phyloP scores from a whole-genome alignment of 1,139 yeast species.

The Eremothecium gossypii region DNA sequence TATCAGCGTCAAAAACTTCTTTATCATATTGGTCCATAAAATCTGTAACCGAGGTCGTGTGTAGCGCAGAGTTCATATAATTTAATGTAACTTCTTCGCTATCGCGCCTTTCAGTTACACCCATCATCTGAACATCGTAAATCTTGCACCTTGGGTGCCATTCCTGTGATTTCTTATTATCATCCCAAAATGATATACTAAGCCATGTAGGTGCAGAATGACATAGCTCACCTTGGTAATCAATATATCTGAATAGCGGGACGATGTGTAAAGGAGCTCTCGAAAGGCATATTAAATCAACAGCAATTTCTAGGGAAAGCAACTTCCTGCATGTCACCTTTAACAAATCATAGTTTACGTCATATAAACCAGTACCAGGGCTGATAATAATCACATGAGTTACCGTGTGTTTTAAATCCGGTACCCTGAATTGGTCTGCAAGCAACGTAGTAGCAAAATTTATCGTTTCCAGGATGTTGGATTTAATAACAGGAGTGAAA shows the following conservation, averaged over 20 bases:
- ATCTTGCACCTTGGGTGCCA: conserved; percentile 94
- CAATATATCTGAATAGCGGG: conserved; percentile 72
- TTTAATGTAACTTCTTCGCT: conserved; percentile 21
- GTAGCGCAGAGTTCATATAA: conserved; percentile 11
- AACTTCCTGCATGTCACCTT: conserved; percentile 68
- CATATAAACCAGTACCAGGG: conserved; percentile 90
- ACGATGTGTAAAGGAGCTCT: conserved; percentile 89
- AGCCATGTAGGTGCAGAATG: conserved; percentile 93
- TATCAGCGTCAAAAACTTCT: conserved; percentile 33
- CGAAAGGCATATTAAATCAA: conserved; percentile 81
- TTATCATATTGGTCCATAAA: conserved; percentile 58
- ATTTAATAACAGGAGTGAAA: conserved; percentile 78
- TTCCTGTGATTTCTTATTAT: conserved; percentile 37
- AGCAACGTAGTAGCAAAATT: conserved; percentile 73
- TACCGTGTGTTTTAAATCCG: conserved; percentile 80
- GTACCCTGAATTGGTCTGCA: conserved; percentile 71
- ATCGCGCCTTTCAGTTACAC: conserved; percentile 84
- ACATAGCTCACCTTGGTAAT: conserved; percentile 43
- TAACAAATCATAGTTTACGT: conserved; percentile 75
- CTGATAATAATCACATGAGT: conserved; percentile 78
- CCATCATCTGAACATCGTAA: conserved; percentile 97
- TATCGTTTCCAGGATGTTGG: conserved; percentile 80
- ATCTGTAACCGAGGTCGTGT: conserved; percentile 34
- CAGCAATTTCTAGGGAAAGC: conserved; percentile 69
- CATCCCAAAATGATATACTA: conserved; percentile 82